Base-by-base conservation (phyloP, 805 yeast genomes). In the Cephaloascus albidus region DNA sequence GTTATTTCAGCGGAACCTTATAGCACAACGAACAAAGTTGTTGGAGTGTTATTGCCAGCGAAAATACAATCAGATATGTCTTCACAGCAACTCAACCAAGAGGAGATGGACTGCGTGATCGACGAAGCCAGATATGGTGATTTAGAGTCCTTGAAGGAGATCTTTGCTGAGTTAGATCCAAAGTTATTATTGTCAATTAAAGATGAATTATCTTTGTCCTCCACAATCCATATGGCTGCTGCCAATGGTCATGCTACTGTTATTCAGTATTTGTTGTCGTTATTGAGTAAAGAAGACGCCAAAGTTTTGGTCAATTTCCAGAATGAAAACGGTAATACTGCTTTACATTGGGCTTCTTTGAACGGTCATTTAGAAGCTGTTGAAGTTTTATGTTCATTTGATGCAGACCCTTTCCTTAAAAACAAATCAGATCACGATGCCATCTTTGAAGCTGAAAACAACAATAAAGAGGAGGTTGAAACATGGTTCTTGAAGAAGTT, bases 311-410 rank as follows among this genome's bases (percentile, higher is more conserved):
- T 78, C 16, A 72, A 76, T 43, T 52, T 59, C 16, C 69, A 65
- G 40, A 93, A 93, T 55, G 83, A 76, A 37, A 76, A 83, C 17
- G 98, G 97, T 2, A 93, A 93, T 57, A 89, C 98, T 0, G 84
- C 97, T 1, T 68, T 93, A 46, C 97, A 93, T 57, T 93, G 99
- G 99, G 97, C 97, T 1, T 74, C 95, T 1, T 74, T 78, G 47
- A 88, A 85, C 51, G 97, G 97, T 1, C 88, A 88, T 50, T 58
- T 86, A 41, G 79, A 74, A 3, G 65, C 81, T 6, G 90, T 86
- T 17, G 61, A 82, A 55, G 50, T 75, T 10, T 63, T 93, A 35
- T 80, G 90, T 57, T 70, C 76, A 41, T 84, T 75, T 48, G 72
- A 73, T 4, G 95, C 88, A 1, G 96, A 90, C 56, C 89, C 95